Evolutionary conservation across 75 land plant genomes (phyloP).

Genomic region (Chamaecyparis obtusa): DNA sequence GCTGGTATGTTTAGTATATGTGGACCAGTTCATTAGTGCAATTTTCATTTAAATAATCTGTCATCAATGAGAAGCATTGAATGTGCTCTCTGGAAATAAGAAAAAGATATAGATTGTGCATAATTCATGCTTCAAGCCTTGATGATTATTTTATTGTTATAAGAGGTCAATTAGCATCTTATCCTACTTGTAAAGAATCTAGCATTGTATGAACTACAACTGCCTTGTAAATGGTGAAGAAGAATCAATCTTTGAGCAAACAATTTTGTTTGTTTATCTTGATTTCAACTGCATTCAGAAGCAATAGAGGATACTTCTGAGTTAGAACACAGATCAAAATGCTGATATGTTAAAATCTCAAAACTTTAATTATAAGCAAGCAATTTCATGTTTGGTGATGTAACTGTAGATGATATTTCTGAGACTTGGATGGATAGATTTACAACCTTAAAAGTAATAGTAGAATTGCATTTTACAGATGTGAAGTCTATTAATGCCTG

Average conservation of each 20-base stretch:
- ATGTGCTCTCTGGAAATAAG: not conserved
- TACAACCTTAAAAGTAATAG: not conserved
- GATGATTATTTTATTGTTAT: not conserved
- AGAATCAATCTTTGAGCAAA: not conserved
- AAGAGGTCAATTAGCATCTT: not conserved
- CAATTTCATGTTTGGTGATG: not conserved
- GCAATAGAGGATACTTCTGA: too few species aligned
- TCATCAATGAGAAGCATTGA: not conserved
- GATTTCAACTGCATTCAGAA: too few species aligned
- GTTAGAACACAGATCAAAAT: too few species aligned
- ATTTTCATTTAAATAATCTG: not conserved
- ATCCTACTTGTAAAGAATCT: not conserved
- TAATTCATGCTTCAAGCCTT: not conserved
- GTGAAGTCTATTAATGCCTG: not conserved
- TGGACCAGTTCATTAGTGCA: not conserved
- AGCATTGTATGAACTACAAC: not conserved
- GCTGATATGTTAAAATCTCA: too few species aligned
- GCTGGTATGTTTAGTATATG: slow-evolving; percentile 35
- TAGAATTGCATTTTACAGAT: not conserved
- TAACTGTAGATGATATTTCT: not conserved
- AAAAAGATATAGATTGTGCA: not conserved
- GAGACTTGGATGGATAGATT: not conserved
- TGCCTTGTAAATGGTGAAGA: not conserved
- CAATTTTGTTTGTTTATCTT: not conserved
- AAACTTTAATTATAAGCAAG: too few species aligned